Conservation (phyloP, 441 rosid genomes). For the Codiaeum variegatum region DNA sequence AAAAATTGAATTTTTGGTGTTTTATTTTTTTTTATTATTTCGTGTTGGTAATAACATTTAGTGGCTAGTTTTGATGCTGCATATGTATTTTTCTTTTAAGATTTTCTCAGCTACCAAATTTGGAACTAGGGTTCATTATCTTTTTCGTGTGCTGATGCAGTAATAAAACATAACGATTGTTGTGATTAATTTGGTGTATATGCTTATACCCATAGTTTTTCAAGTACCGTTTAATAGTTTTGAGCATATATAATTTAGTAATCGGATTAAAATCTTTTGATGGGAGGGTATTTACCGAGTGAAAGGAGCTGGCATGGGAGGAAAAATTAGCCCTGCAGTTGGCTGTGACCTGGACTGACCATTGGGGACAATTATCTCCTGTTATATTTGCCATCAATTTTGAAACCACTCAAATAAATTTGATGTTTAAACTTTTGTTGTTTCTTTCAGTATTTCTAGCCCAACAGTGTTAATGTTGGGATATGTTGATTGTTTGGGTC, state of each 20-base stretch:
- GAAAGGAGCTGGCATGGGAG: background rate
- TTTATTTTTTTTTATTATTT: background rate
- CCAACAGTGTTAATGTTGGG: background rate
- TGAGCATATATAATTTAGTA: background rate
- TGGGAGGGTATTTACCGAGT: background rate
- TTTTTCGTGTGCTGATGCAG: background rate
- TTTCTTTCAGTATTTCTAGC: background rate
- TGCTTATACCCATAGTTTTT: background rate
- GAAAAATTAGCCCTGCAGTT: background rate
- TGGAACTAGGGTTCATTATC: background rate
- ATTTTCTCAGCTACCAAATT: background rate
- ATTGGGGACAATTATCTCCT: background rate
- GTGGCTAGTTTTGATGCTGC: background rate
- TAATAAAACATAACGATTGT: background rate
- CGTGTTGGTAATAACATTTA: background rate
- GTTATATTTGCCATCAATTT: background rate
- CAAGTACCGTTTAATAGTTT: background rate
- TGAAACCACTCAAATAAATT: background rate
- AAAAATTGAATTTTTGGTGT: background rate
- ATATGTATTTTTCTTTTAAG: background rate
- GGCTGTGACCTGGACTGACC: background rate
- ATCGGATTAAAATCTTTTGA: background rate
- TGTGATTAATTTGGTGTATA: background rate
- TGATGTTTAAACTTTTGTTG: background rate
- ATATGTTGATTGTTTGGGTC: constrained; percentile 1